These are phyloP conservation scores for Exophiala calicioides DNA, from an alignment of 2,329 filamentous ascomycete genomes.

Conservation along the genomic window DNA sequence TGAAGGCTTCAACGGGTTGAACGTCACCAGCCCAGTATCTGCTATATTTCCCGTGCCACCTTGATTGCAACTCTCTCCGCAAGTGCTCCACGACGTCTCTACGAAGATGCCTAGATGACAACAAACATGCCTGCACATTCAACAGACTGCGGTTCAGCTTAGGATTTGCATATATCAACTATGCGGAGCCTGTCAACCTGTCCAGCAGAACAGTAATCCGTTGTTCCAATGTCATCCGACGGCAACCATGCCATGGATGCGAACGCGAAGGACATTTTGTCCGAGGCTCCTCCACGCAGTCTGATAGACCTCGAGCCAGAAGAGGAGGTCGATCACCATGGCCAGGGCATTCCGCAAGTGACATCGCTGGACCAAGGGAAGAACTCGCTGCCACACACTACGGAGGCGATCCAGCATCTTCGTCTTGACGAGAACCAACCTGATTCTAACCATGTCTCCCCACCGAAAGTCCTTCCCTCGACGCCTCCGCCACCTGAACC, in stretches of 20 bases:
- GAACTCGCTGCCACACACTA: background rate
- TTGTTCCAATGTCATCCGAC: constrained; percentile 19
- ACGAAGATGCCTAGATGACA: too few species aligned
- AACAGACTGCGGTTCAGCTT: background rate
- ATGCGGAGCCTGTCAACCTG: constrained; percentile 1
- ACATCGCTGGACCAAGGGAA: constrained; percentile 2
- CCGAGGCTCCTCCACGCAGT: constrained; percentile 12
- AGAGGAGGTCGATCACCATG: background rate
- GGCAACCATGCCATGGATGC: constrained; percentile 24
- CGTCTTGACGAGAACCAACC: constrained; percentile 5
- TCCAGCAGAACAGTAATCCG: background rate
- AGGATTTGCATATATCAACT: constrained; percentile 1
- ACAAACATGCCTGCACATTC: background rate
- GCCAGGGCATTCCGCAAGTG: background rate
- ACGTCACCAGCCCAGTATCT: background rate
- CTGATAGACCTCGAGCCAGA: constrained; percentile 17
- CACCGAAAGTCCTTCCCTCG: constrained; percentile 25
- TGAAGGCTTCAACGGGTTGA: background rate
- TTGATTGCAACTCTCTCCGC: too few species aligned
- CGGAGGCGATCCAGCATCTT: constrained; percentile 13
- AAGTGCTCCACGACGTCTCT: background rate
- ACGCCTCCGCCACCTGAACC: constrained; percentile 46
- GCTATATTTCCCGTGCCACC: too few species aligned
- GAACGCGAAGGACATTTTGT: constrained; percentile 14
- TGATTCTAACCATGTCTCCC: constrained; percentile 3